Conservation (phyloP, 2,329 filamentous ascomycete species). For the Cadophora sp. region DNA sequence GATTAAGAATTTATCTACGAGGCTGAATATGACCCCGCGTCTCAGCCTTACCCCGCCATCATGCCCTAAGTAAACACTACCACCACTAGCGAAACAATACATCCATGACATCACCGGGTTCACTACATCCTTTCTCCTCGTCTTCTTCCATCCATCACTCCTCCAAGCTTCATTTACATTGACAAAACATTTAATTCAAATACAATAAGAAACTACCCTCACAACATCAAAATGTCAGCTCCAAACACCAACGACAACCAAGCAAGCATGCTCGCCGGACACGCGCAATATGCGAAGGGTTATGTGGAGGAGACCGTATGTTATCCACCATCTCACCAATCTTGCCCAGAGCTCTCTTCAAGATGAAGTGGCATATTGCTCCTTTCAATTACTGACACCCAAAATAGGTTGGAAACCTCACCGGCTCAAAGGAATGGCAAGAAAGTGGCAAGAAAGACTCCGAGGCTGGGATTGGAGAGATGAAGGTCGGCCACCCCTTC, state of each 20-base stretch:
- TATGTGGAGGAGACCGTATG: slow-evolving; percentile 59
- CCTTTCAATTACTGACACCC: not conserved
- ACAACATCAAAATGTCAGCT: slow-evolving; percentile 23
- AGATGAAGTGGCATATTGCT: no score
- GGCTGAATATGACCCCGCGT: not conserved
- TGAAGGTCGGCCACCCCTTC: slow-evolving; percentile 48
- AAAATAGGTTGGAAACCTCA: slow-evolving; percentile 56
- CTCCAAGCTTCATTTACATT: not conserved
- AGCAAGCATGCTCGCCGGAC: slow-evolving; percentile 66
- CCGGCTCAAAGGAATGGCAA: slow-evolving; percentile 68
- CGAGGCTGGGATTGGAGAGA: slow-evolving; percentile 62
- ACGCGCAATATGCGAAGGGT: slow-evolving; percentile 73
- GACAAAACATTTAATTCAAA: not conserved
- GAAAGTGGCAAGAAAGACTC: slow-evolving; percentile 69
- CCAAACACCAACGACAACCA: slow-evolving; percentile 34
- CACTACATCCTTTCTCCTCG: not conserved
- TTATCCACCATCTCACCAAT: not conserved
- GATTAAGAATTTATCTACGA: no score
- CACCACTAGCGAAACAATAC: not conserved
- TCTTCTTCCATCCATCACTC: not conserved
- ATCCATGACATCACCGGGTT: slow-evolving; percentile 5
- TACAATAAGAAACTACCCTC: not conserved
- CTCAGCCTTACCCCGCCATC: not conserved
- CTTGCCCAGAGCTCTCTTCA: not conserved
- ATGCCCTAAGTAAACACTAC: slow-evolving; percentile 1